Evolutionary conservation across 805 yeast species (phyloP).

Genomic region (Torulaspora quercuum): DNA sequence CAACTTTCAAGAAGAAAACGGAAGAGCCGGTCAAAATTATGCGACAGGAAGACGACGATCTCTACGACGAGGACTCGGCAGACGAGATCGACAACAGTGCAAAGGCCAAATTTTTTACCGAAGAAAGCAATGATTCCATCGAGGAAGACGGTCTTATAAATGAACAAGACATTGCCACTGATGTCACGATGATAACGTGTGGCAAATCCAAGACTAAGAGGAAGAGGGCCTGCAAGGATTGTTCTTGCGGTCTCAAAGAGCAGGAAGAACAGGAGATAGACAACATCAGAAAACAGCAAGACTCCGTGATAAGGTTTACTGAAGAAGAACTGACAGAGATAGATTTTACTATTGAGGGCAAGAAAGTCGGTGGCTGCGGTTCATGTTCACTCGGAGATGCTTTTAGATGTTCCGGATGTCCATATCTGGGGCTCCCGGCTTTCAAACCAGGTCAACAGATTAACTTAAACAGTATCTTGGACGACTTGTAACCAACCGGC

Average conservation of each 20-base stretch:
- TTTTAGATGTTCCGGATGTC: constrained; percentile 97
- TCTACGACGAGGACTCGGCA: constrained; percentile 36
- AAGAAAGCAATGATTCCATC: constrained; percentile 48
- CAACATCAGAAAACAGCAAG: constrained; percentile 29
- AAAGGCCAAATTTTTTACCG: constrained; percentile 55
- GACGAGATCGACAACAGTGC: constrained; percentile 40
- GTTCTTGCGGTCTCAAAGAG: constrained; percentile 95
- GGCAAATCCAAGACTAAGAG: constrained; percentile 33
- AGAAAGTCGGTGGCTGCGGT: constrained; percentile 91
- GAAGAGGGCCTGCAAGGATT: constrained; percentile 94
- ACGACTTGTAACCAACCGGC: constrained; percentile 61
- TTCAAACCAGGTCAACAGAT: constrained; percentile 96
- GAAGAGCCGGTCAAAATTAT: constrained; percentile 25
- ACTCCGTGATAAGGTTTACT: constrained; percentile 43
- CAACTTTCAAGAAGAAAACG: constrained; percentile 30
- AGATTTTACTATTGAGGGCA: constrained; percentile 95
- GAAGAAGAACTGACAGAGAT: constrained; percentile 78
- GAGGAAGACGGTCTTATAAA: constrained; percentile 55
- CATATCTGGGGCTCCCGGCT: constrained; percentile 94
- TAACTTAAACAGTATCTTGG: constrained; percentile 69
- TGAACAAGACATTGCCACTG: constrained; percentile 27
- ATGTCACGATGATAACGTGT: constrained; percentile 32
- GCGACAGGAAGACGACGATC: constrained; percentile 33
- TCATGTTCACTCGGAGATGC: constrained; percentile 98
- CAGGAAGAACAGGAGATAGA: constrained; percentile 61